Base-by-base conservation (phyloP, 2,329 filamentous ascomycete species). In the Samsoniella hepiali region DNA sequence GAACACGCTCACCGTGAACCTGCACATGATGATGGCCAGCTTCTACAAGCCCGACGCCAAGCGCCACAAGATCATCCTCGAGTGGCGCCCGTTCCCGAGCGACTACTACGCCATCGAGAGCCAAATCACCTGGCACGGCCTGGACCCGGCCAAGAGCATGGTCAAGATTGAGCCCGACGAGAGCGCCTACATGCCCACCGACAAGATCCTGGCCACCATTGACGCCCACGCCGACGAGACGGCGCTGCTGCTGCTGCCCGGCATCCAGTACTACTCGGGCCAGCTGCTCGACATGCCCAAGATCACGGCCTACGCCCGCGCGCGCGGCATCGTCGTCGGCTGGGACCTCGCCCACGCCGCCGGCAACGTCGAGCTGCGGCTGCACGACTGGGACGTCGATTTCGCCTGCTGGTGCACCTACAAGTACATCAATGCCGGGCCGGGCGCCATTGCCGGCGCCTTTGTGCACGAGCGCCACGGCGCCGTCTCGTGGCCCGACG, bases 381-480 rank as follows among this genome's bases (percentile, higher is more conserved):
- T 97, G 27, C 92, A 96, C 75, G 91, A 94, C 69, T 97, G 93
- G 93, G 84, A 90, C 68, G 91, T 96, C 40, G 93, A 97, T 74
- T 96, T 96, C 70, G 93, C 93, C 17, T 91, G 85, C 61, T 97
- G 93, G 93, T 97, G 93, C 76, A 93, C 89, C 22, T 97, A 97
- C 82, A 97, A 97, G 78, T 97, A 97, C 78, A 84, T 96, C 73
- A 96, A 96, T 72, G 87, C 88, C 32, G 93, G 93, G 0, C 91
- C 93, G 0, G 93, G 93, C 4, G 83, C 88, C 17, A 96, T 96
- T 67, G 91, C 86, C 1, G 92, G 89, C 0, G 79, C 89, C 1
- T 97, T 93, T 68, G 89, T 97, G 9, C 91, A 97, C 74, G 86
- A 91, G 72, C 81, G 79, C 45, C 89, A 96, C 72, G 87, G 89